Base-by-base conservation (phyloP, 2,329 filamentous ascomycete genomes). In the Fusarium acutatum region DNA sequence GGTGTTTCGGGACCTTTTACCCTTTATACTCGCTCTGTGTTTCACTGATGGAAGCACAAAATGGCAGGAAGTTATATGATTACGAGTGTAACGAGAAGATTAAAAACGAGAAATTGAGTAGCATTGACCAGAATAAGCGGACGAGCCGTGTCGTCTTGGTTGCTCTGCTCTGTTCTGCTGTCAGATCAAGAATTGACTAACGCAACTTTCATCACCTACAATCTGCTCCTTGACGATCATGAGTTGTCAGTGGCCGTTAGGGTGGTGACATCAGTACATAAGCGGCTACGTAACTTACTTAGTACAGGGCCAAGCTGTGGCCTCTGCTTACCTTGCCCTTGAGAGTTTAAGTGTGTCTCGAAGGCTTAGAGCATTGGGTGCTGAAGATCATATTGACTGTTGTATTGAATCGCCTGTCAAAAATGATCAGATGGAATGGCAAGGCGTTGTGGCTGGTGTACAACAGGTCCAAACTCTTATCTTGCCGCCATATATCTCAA, bases 181-280 rank as follows among this genome's bases (percentile, higher is more conserved):
- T 74, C 71, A 74, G 71, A 74, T 72, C 71, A 72, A 68, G 62
- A 66, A 64, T 64, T 56, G 30, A 24, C 49, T 40, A 50, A 35
- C 22, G 20, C 35, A n/a, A 35, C 18, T 30, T 40, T 7, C 34
- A 26, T 47, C 62, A 18, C 52, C 32, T n/a, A 40, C 47, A n/a
- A 47, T 40, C 53, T n/a, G 24, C 34, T 50, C 50, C 28, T 41
- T 20, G 54, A 28, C 49, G 41, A 73, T 64, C 64, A 52, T 65
- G 54, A 47, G 60, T 73, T 73, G 65, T 71, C 62, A 67, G 52
- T 68, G 30, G 30, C 56, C 61, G 43, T 65, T 66, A 38, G 49
- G 43, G 58, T 73, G 67, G 71, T 73, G 71, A 73, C 71, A 73
- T 73, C 71, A 73, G 58, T 50, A 30, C 44, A 47, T 22, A 71